Evolutionary conservation across 371 early-diverging fungal genomes (phyloP).

Genomic region (Apophysomyces trapeziformis): DNA sequence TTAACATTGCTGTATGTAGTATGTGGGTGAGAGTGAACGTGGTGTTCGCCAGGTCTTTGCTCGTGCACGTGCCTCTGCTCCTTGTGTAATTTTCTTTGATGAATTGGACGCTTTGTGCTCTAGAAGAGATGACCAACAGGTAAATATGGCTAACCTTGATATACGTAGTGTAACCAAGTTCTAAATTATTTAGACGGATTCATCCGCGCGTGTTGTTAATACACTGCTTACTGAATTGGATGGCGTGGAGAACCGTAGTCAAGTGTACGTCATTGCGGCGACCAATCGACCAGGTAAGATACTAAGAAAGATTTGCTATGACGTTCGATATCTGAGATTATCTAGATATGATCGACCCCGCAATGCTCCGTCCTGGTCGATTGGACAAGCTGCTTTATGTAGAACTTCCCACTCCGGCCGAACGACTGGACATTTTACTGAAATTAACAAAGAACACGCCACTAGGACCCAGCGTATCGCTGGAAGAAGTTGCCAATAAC

Average conservation of each 20-base stretch:
- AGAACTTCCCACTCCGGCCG: slow-evolving; percentile 84
- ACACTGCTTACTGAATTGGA: slow-evolving; percentile 98
- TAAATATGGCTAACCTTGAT: slow-evolving; percentile 23
- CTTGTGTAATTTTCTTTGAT: slow-evolving; percentile 99
- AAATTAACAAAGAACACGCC: slow-evolving; percentile 88
- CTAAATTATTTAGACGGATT: slow-evolving; percentile 66
- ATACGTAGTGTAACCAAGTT: no score
- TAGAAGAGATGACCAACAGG: slow-evolving; percentile 79
- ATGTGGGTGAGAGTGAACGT: slow-evolving; percentile 99
- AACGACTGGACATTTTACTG: slow-evolving; percentile 88
- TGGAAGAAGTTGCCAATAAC: slow-evolving; percentile 78
- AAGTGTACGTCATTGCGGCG: slow-evolving; percentile 97
- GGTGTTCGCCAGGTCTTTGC: slow-evolving; percentile 98
- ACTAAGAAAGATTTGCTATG: not conserved
- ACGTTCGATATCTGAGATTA: not conserved
- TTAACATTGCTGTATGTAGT: slow-evolving; percentile 48
- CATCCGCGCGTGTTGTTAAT: slow-evolving; percentile 97
- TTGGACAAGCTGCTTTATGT: slow-evolving; percentile 98
- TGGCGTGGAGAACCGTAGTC: slow-evolving; percentile 91
- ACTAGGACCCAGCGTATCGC: slow-evolving; percentile 67
- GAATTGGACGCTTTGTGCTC: slow-evolving; percentile 98
- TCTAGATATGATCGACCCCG: slow-evolving; percentile 96
- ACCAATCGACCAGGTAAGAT: slow-evolving; percentile 92
- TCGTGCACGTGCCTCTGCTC: slow-evolving; percentile 93
- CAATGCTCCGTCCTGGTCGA: slow-evolving; percentile 98